Base-by-base conservation (phyloP, 2,329 filamentous ascomycete genomes). In the Colletotrichum tropicicola region DNA sequence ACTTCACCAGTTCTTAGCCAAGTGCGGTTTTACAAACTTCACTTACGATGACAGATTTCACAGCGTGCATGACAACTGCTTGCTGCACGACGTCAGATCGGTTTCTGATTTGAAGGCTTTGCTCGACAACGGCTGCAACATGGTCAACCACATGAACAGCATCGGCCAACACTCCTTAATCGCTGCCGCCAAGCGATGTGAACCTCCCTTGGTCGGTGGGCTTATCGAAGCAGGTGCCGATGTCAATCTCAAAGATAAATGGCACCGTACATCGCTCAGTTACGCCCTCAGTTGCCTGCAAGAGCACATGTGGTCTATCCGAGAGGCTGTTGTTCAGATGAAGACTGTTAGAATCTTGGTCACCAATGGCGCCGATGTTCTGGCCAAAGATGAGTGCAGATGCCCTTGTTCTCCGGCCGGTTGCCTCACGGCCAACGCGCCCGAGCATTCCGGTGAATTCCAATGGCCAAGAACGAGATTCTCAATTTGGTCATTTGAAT, bases 361-460 rank as follows among this genome's bases (percentile, higher is more conserved):
- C 2, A 0, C 3, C 0, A 6, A 12, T 3, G 10, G 4, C 6
- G 58, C 58, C 1, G 10, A 27, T 12, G 30, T 60, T 9, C 43
- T 56, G 1, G 3, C 25, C 0, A 23, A 6, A n/a, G 58, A 60
- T 39, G 6, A 13, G 12, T 60, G 51, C 32, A 30, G 4, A 9
- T 60, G 58, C 23, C 23, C 58, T 0, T 60, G 58, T 6, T 56
- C 58, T 1, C 52, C 41, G 0, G 1, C 6, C 8, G 58, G 58
- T 0, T 55, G 58, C 0, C 49, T 56, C 15, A 30, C 41, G 9
- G 15, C 6, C 9, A 6, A 6, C 9, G 13, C 12, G 10, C 21
- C 28, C 7, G 4, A 3, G 28, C 9, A 5, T 19, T 39, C 9
- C 19, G 2, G 4, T 7, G 3, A 9, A 2, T 2, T 6, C 2